A percentile compares a stretch with the other conserved stretches of the same genome.
These are phyloP conservation scores for Podospora tetraspora DNA, from an alignment of 495 filamentous ascomycete species.

Conservation along the genomic window DNA sequence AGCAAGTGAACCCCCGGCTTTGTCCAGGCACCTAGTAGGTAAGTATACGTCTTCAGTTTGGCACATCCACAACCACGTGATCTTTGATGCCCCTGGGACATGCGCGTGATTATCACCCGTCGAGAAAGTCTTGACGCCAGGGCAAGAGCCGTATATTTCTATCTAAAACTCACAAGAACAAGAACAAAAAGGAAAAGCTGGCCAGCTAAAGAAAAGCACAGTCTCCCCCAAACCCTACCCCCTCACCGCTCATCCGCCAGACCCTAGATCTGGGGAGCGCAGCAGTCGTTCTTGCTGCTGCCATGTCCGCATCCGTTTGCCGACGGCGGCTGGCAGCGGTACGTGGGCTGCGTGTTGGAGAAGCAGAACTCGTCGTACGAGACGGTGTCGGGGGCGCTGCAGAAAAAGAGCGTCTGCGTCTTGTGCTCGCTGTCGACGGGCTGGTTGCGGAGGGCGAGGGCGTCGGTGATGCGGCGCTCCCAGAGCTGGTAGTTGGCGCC, in stretches of 20 bases:
- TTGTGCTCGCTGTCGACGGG: constrained; percentile 7
- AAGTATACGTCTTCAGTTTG: no score
- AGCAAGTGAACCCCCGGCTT: no score
- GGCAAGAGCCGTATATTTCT: background rate
- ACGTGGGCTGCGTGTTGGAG: background rate
- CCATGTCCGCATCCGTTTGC: background rate
- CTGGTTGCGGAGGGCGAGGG: background rate
- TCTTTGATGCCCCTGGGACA: no score
- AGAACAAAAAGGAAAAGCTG: background rate
- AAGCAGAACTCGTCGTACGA: constrained; percentile 7
- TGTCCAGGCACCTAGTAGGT: no score
- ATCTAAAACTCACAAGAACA: background rate
- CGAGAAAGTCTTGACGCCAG: background rate
- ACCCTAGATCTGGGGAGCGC: background rate
- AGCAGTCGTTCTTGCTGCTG: constrained; percentile 2
- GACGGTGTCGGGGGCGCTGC: constrained; percentile 1
- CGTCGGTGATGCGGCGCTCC: constrained; percentile 11
- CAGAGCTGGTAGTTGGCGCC: background rate
- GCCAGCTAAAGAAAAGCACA: background rate
- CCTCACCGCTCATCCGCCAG: background rate
- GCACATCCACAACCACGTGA: no score
- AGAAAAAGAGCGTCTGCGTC: constrained; percentile 8
- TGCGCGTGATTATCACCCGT: background rate
- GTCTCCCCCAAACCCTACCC: background rate
- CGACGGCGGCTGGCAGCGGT: constrained; percentile 9